Evolutionary conservation across 2,329 filamentous ascomycete genomes (phyloP).

Genomic region (Phialophora expanda): DNA sequence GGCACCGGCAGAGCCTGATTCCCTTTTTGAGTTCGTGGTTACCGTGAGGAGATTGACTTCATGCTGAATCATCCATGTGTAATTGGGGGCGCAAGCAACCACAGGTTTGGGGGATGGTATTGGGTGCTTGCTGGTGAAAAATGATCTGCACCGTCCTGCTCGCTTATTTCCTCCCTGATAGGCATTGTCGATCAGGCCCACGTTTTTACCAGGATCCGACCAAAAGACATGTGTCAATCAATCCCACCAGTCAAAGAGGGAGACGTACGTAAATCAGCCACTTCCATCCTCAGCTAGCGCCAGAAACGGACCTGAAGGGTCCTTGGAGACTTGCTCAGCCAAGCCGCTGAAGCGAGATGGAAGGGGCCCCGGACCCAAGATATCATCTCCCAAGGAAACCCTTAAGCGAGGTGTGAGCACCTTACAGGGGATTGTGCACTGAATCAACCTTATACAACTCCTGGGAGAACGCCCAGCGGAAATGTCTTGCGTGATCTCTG

Average conservation of each 20-base stretch:
- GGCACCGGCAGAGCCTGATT: not conserved
- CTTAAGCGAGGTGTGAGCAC: not conserved
- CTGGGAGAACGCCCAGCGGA: not conserved
- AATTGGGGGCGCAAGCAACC: slow-evolving; percentile 2
- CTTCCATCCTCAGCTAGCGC: not conserved
- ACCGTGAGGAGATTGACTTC: not conserved
- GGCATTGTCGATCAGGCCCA: slow-evolving; percentile 21
- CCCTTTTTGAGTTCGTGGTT: not conserved
- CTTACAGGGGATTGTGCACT: not conserved
- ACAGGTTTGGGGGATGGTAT: not conserved
- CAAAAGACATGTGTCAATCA: not conserved
- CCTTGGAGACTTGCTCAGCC: not conserved
- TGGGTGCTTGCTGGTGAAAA: not conserved
- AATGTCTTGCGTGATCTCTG: slow-evolving; percentile 1
- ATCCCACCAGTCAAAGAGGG: not conserved
- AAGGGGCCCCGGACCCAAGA: not conserved
- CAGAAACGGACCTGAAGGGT: not conserved
- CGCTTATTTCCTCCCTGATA: slow-evolving; percentile 7
- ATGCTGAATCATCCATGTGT: not conserved
- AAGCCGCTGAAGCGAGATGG: not conserved
- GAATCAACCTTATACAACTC: not conserved
- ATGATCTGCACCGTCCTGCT: slow-evolving; percentile 9
- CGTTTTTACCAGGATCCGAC: slow-evolving; percentile 12
- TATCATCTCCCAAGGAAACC: not conserved
- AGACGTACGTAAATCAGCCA: slow-evolving; percentile 1